Percentiles rank a stretch among this genome's conserved stretches.
These are phyloP conservation scores for Coniochaeta ligniaria DNA, from an alignment of 2,329 filamentous ascomycete species.

Conservation along the genomic window DNA sequence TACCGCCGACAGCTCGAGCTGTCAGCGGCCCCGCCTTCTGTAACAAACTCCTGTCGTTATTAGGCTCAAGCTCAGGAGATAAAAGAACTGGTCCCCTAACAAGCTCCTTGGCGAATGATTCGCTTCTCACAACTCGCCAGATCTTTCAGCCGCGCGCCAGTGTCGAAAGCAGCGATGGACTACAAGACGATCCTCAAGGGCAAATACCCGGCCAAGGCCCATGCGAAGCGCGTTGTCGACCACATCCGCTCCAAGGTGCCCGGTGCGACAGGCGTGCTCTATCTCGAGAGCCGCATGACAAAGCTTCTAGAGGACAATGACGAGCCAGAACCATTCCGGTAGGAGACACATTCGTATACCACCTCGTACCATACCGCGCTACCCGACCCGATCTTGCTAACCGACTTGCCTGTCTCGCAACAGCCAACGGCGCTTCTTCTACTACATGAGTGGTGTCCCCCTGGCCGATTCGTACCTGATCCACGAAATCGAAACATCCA, in stretches of 20 bases:
- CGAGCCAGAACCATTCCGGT: slow-evolving; percentile 73
- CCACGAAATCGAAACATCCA: slow-evolving; percentile 69
- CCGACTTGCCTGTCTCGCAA: background rate
- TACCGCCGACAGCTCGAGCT: background rate
- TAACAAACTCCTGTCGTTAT: background rate
- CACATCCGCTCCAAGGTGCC: slow-evolving; percentile 64
- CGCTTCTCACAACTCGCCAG: background rate
- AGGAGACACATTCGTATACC: slow-evolving; percentile 11
- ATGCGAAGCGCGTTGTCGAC: slow-evolving; percentile 76
- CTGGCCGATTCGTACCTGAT: slow-evolving; percentile 73
- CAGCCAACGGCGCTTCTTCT: slow-evolving; percentile 87
- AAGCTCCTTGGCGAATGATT: background rate
- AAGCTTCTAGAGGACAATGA: slow-evolving; percentile 87
- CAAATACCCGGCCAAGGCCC: slow-evolving; percentile 78
- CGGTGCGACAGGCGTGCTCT: slow-evolving; percentile 65
- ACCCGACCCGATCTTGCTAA: background rate
- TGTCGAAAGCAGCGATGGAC: slow-evolving; percentile 10
- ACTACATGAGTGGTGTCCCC: slow-evolving; percentile 82
- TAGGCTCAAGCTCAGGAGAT: background rate
- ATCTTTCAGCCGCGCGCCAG: background rate
- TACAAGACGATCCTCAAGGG: slow-evolving; percentile 48
- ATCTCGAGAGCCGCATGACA: slow-evolving; percentile 79
- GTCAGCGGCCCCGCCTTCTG: background rate
- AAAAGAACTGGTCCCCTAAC: background rate
- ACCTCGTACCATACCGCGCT: background rate